Evolutionary conservation across 768 basidiomycete species (phyloP).

Genomic region (Mycena polygramma): DNA sequence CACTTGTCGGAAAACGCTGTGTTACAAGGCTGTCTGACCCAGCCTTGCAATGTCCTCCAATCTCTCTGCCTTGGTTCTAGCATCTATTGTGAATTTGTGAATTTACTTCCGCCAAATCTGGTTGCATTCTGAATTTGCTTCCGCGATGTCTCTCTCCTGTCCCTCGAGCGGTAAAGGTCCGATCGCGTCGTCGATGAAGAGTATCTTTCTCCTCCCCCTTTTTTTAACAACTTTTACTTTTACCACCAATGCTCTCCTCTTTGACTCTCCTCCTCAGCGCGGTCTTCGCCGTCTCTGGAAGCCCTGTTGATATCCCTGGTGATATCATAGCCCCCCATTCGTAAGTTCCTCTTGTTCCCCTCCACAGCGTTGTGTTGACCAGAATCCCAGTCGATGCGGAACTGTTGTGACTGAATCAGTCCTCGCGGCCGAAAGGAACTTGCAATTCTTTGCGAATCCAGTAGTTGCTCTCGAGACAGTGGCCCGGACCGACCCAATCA

Average conservation of each 20-base stretch:
- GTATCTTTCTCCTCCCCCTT: neutral
- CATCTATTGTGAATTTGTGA: no score
- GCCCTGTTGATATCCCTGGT: conserved; percentile 2
- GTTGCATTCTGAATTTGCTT: neutral
- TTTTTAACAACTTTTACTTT: neutral
- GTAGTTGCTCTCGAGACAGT: neutral
- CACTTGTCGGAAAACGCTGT: no score
- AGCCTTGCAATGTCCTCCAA: no score
- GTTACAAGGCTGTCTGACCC: no score
- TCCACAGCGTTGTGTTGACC: no score
- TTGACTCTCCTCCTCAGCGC: conserved; percentile 6
- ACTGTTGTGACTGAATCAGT: no score
- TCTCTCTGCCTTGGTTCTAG: no score
- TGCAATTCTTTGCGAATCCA: no score
- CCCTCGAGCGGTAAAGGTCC: neutral
- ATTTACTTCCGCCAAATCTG: neutral
- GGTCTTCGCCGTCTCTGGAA: neutral
- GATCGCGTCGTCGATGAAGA: neutral
- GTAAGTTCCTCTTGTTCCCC: no score
- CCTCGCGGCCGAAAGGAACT: no score
- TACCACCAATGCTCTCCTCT: conserved; percentile 23
- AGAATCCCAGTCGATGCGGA: no score
- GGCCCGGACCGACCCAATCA: neutral
- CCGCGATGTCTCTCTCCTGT: no score
- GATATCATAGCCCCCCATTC: neutral